A percentile compares a stretch with the other conserved stretches of the same genome.
Evolutionary conservation across 108 stramenopile species (phyloP).

Genomic region (Pseudonitzschia delicatissima): DNA sequence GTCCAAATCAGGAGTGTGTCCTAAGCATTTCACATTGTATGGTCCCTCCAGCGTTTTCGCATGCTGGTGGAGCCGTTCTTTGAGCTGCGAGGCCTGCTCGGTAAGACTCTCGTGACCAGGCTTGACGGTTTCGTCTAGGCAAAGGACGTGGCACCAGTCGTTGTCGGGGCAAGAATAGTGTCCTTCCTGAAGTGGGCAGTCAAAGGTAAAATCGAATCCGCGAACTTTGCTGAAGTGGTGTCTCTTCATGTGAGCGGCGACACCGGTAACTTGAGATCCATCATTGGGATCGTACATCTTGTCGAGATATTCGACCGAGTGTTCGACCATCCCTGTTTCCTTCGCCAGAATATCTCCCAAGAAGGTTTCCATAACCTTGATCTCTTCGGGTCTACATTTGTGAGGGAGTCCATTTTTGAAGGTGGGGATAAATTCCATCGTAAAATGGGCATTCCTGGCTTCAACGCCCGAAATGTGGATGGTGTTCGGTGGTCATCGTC

Average conservation of each 20-base stretch:
- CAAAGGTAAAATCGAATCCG: constrained; percentile 14
- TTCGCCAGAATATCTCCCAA: constrained; percentile 4
- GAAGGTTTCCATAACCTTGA: not conserved
- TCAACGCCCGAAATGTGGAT: too few relatives aligned
- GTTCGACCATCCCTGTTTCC: constrained; percentile 16
- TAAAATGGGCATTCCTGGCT: constrained; percentile 13
- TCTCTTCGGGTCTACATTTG: not conserved
- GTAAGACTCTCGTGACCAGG: constrained; percentile 7
- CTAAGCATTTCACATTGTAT: constrained; percentile 8
- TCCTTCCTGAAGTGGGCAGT: not conserved
- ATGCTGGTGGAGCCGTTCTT: not conserved
- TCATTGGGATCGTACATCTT: constrained; percentile 8
- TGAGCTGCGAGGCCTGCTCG: not conserved
- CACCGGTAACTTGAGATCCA: not conserved
- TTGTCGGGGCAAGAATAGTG: not conserved
- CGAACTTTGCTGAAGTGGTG: constrained; percentile 15
- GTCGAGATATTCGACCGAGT: constrained; percentile 13
- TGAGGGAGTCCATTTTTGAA: constrained; percentile 12
- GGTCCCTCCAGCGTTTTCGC: constrained; percentile 13
- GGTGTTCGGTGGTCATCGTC: too few relatives aligned
- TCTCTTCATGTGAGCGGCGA: not conserved
- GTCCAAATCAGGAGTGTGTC: constrained; percentile 3
- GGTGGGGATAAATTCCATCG: constrained; percentile 20
- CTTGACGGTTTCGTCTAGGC: constrained; percentile 12
- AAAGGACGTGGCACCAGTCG: constrained; percentile 13